These are phyloP conservation scores for Chaetomium sp. DNA, from an alignment of 2,329 filamentous ascomycete species.

Conservation along the genomic window DNA sequence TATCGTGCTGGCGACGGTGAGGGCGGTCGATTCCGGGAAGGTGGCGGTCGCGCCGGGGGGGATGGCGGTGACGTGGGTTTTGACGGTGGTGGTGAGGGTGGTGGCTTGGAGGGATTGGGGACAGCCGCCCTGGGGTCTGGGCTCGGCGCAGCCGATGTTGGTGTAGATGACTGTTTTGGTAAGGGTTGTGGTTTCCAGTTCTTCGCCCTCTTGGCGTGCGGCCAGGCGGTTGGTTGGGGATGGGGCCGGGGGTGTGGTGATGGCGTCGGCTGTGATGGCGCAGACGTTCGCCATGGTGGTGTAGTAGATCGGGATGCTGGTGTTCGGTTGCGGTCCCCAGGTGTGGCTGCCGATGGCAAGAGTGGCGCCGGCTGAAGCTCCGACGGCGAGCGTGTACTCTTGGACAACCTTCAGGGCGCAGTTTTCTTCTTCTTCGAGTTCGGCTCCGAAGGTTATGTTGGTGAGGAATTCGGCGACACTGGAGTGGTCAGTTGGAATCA, in stretches of 20 bases:
- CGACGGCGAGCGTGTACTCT: conserved; percentile 45
- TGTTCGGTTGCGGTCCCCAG: conserved; percentile 45
- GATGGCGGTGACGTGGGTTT: conserved; percentile 37
- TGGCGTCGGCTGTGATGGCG: conserved; percentile 26
- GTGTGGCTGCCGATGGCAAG: conserved; percentile 34
- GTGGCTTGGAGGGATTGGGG: conserved; percentile 44
- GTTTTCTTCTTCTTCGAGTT: conserved; percentile 28
- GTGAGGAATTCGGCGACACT: conserved; percentile 49
- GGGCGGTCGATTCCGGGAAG: conserved; percentile 34
- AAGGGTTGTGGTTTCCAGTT: conserved; percentile 35
- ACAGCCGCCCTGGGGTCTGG: conserved; percentile 39
- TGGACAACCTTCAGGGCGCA: conserved; percentile 43
- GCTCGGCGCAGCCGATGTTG: conserved; percentile 38
- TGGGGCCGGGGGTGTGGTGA: conserved; percentile 16
- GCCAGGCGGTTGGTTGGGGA: conserved; percentile 2
- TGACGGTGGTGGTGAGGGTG: conserved; percentile 31
- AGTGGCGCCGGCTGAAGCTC: conserved; percentile 48
- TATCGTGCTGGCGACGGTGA: conserved; percentile 29
- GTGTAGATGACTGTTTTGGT: conserved; percentile 37
- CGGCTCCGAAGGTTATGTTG: conserved; percentile 37
- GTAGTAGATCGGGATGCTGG: conserved; percentile 45
- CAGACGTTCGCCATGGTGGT: conserved; percentile 44
- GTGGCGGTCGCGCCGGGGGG: conserved; percentile 32
- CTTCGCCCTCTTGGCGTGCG: conserved; percentile 16
- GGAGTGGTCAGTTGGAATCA: background rate